A percentile compares a stretch with the other conserved stretches of the same genome.
Evolutionary conservation across 1,139 yeast species (phyloP).

Genomic region (Candida sanyaensis): DNA sequence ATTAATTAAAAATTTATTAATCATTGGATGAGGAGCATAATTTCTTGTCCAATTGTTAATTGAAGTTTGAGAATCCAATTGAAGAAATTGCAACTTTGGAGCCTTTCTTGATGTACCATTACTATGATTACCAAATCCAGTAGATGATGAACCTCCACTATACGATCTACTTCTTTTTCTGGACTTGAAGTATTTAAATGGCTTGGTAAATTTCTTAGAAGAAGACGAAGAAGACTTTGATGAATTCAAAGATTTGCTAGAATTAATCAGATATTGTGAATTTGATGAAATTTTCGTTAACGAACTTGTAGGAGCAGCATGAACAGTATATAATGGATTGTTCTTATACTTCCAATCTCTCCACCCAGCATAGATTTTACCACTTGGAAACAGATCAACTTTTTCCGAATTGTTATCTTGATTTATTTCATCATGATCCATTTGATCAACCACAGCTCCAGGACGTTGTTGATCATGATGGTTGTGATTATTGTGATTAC

Average conservation of each 20-base stretch:
- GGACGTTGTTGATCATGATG: background rate
- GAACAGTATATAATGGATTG: conserved; percentile 61
- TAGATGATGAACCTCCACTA: conserved; percentile 6
- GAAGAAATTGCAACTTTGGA: conserved; percentile 15
- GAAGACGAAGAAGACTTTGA: conserved; percentile 16
- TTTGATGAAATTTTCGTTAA: conserved; percentile 30
- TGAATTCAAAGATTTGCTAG: conserved; percentile 21
- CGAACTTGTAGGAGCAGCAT: conserved; percentile 20
- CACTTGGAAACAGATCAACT: conserved; percentile 15
- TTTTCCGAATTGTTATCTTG: conserved; percentile 7
- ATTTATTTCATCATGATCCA: background rate
- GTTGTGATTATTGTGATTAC: conserved; percentile 17
- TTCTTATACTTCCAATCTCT: conserved; percentile 82
- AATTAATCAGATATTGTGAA: conserved; percentile 21
- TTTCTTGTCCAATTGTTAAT: conserved; percentile 7
- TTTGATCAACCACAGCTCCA: background rate
- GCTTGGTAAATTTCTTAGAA: conserved; percentile 22
- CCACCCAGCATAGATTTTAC: conserved; percentile 67
- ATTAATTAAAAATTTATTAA: conserved; percentile 56
- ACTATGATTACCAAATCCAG: background rate
- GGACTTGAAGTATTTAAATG: conserved; percentile 26
- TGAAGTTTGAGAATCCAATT: conserved; percentile 7
- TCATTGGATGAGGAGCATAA: conserved; percentile 51
- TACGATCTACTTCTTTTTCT: conserved; percentile 21
- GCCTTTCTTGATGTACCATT: conserved; percentile 8